Base-by-base conservation (phyloP, 441 rosid genomes). In the Populus hybrid region DNA sequence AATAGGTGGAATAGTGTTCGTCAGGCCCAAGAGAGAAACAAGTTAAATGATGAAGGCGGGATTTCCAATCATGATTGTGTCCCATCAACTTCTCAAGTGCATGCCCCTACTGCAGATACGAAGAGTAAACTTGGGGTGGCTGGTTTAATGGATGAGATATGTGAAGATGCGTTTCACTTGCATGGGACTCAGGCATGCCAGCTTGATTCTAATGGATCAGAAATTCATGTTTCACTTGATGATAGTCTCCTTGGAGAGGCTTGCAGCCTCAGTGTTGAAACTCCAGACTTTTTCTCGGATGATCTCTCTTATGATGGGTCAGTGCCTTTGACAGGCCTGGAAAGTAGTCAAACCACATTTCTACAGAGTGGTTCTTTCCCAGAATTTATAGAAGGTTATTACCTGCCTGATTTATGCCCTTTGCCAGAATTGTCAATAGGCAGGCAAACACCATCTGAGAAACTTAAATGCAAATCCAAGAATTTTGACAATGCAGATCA, bases 351-450 rank as follows among this genome's bases (percentile, higher is more conserved):
- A 81, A 80, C 89, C 78, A 84, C 92, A 57, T 90, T 81, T 80
- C 78, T 87, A 59, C 88, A 86, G 72, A 83, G 78, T 70, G 89
- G 84, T 84, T 74, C 73, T 69, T 75, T 80, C 38, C 97, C 98
- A 76, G 98, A 97, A 81, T 71, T 93, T 74, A 91, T 97, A 72
- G 99, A 97, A 84, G 85, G 93, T 80, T 93, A 94, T 83, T 94
- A 90, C 87, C 73, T 89, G 71, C 81, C 97, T 61, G 92, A 92
- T 72, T 86, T 88, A 38, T 75, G 80, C 74, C 80, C 92, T 34
- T 80, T 84, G 61, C 84, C 99, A 74, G 94, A 87, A 83, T 82
- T 90, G 77, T 82, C 96, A 42, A 67, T 72, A 28, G 94, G 86
- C 77, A 82, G 81, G 79, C 87, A 85, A 73, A 79, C 84, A 12